Percentiles rank a stretch among this genome's conserved stretches.
phyloP scores from a whole-genome alignment of 139 green algal genomes.

The Closterium sp. region DNA sequence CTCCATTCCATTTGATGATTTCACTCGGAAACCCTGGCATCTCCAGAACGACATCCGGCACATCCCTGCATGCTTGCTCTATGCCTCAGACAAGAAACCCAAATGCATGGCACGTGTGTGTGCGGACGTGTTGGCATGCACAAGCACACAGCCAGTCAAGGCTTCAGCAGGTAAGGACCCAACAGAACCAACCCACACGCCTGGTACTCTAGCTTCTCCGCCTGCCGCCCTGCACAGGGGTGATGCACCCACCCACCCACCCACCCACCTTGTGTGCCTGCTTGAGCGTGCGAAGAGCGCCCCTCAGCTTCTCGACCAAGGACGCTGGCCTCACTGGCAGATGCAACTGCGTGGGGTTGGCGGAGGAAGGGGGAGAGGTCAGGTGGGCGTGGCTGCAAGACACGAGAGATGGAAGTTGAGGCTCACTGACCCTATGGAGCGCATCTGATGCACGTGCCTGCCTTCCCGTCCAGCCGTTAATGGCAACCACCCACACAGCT shows the following conservation, averaged over 20 bases:
- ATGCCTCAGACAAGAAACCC: neutral
- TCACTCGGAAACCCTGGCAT: no score
- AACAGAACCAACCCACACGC: neutral
- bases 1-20: no score
- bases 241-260: neutral
- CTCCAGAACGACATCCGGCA: no score
- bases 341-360: neutral
- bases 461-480: neutral
- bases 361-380: neutral
- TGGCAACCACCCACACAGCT: neutral
- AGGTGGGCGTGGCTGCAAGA: neutral
- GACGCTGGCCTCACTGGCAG: slow-evolving; percentile 71
- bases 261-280: slow-evolving; percentile 56
- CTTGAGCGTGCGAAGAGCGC: slow-evolving; percentile 80
- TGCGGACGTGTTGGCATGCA: no score
- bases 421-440: neutral
- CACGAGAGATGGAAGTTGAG: neutral
- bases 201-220: no score
- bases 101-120: neutral
- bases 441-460: neutral
- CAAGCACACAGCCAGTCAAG: no score
- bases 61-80: no score
- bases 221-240: no score
- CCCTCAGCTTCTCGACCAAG: slow-evolving; percentile 53
- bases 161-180: no score